These are phyloP conservation scores for Solanum boliviense DNA, from an alignment of 257 asterid species.

Conservation along the genomic window DNA sequence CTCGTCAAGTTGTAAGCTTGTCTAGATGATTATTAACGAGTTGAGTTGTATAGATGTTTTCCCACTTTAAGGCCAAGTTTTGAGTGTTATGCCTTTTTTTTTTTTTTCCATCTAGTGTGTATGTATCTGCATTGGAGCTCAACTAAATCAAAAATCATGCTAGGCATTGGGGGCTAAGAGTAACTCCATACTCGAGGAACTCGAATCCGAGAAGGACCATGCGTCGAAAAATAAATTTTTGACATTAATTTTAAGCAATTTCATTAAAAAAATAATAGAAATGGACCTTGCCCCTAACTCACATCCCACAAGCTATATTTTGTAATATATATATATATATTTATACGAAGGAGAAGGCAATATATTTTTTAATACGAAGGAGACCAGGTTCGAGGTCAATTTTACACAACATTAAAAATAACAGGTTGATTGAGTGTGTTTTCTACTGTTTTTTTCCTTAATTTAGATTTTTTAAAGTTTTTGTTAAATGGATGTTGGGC, in stretches of 20 bases:
- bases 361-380: no score
- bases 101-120: no score
- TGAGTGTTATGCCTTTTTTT: no score
- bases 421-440: neutral
- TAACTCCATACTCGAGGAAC: neutral
- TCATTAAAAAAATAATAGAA: no score
- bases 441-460: neutral
- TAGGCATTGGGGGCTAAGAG: neutral
- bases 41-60: neutral
- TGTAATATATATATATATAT: no score
- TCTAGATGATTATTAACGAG: neutral
- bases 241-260: neutral
- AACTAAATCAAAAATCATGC: neutral
- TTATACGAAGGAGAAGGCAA: no score
- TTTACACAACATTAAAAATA: no score
- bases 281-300: no score
- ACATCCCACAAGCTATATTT: no score
- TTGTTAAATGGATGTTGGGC: neutral
- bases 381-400: no score
- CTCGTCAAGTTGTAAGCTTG: neutral
- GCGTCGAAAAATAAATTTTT: neutral
- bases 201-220: no score
- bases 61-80: neutral
- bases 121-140: neutral
- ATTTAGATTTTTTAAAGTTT: neutral